Conservation (phyloP, 352 stramenopile species). For the Phytophthora chlamydospora region DNA sequence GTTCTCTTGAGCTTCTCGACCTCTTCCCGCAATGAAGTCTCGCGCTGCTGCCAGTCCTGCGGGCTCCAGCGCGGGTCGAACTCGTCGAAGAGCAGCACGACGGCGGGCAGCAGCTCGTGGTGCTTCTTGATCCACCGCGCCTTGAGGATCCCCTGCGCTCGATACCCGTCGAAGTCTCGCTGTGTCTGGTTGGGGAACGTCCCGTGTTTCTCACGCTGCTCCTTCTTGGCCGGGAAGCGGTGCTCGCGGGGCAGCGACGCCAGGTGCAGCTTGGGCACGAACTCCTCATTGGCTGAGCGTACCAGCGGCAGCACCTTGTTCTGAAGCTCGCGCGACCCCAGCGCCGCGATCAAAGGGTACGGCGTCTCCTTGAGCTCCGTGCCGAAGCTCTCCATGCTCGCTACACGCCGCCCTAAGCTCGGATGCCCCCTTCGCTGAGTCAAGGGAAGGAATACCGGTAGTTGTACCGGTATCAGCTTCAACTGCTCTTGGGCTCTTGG, state of each 20-base stretch:
- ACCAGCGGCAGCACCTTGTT: constrained; percentile 70
- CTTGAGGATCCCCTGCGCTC: constrained; percentile 77
- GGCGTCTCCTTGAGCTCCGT: constrained; percentile 88
- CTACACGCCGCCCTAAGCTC: constrained; percentile 6
- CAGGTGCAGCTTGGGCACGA: constrained; percentile 82
- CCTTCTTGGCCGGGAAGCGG: constrained; percentile 84
- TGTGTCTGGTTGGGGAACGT: constrained; percentile 87
- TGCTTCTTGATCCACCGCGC: constrained; percentile 88
- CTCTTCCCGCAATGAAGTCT: constrained; percentile 74
- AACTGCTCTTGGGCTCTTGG: no score
- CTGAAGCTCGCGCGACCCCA: constrained; percentile 80
- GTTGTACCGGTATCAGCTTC: no score
- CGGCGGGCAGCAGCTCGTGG: constrained; percentile 78
- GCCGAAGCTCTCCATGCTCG: constrained; percentile 83
- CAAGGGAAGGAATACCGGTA: no score
- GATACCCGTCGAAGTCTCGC: constrained; percentile 81
- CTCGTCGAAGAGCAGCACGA: constrained; percentile 85
- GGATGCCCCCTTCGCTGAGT: constrained; percentile 11
- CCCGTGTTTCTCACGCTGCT: constrained; percentile 84
- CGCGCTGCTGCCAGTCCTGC: constrained; percentile 73
- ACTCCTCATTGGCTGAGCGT: constrained; percentile 82
- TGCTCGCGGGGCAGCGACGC: constrained; percentile 72
- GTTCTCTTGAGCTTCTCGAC: constrained; percentile 73
- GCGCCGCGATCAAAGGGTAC: constrained; percentile 82
- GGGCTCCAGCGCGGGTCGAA: constrained; percentile 80